phyloP scores from a whole-genome alignment of 169 alveolate genomes.

The Condylostoma magnum region DNA sequence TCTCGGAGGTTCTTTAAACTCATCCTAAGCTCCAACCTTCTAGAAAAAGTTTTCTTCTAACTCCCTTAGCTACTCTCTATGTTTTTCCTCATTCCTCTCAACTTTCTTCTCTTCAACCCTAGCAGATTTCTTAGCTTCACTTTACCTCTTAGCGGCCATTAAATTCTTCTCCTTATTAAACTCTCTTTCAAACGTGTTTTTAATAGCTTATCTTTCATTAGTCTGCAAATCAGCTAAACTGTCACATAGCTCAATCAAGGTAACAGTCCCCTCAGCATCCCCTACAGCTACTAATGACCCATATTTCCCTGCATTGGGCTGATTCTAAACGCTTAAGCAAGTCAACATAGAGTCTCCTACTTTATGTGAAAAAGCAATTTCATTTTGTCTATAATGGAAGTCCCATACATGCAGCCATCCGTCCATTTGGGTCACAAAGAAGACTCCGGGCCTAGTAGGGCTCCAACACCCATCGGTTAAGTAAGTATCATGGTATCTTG shows the following conservation, averaged over 20 bases:
- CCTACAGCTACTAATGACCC: constrained; percentile 89
- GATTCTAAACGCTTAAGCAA: constrained; percentile 49
- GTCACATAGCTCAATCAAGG: constrained; percentile 85
- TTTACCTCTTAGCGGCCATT: constrained; percentile 66
- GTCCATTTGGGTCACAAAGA: constrained; percentile 63
- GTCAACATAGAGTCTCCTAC: constrained; percentile 84
- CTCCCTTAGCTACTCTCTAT: constrained; percentile 27
- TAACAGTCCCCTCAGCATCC: constrained; percentile 90
- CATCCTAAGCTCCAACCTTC: constrained; percentile 30
- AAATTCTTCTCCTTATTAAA: constrained; percentile 87
- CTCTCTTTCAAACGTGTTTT: constrained; percentile 88
- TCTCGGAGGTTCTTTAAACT: neutral
- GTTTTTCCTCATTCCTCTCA: constrained; percentile 30
- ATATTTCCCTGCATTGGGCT: constrained; percentile 48
- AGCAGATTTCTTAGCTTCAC: constrained; percentile 35
- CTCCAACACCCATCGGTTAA: constrained; percentile 91
- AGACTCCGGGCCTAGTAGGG: constrained; percentile 87
- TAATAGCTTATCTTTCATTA: constrained; percentile 80
- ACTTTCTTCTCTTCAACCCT: constrained; percentile 26
- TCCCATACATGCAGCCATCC: constrained; percentile 94
- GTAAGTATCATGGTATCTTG: constrained; percentile 88
- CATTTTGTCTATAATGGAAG: constrained; percentile 88
- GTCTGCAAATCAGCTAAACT: constrained; percentile 69
- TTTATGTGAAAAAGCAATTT: constrained; percentile 88
- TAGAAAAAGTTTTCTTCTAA: constrained; percentile 46